Base-by-base conservation (phyloP, 768 basidiomycete genomes). In the Sistotremastrum suecicum region DNA sequence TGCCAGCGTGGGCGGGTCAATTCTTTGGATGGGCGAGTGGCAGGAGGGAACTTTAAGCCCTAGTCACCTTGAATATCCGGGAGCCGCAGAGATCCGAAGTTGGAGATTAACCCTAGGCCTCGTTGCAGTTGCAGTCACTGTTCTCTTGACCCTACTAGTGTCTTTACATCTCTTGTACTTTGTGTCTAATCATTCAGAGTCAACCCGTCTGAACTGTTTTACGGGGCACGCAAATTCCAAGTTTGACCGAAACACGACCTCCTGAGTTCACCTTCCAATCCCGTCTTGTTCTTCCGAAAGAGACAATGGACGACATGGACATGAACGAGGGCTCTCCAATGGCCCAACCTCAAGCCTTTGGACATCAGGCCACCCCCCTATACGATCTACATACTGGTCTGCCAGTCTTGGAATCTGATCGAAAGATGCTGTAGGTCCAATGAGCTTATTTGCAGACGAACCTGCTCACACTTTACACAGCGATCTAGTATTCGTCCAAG, bases 401-500 rank as follows among this genome's bases (percentile, higher is more conserved):
- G 20, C 56, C 43, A 67, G 66, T 48, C 60, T 58, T 37, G 10
- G 64, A 67, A 38, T 62, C 63, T 20, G 63, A 62, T 10, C 70
- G 77, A 48, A 87, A 85, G 66, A 81, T 83, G 75, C 73, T 85
- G 84, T 83, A 65, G 57, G 80, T 70, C 45, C 35, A 49, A 53
- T n/a, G 34, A 11, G 52, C 48, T 45, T 35, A 33, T 39, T 42
- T 28, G 11, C 28, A n/a, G 43, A 28, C 31, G 37, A 28, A 33
- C 34, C 32, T 9, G 39, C 41, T 39, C 30, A 43, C 30, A 9
- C 34, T 34, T 30, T 48, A 30, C 34, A 34, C 59, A 90, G 87
- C 49, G 91, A 95, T 65, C 77, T 95, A 49, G 90, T 91, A 40
- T 95, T 95, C 66, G 76, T 95, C 12, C 87, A 94, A 60, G 90